Percentiles rank a stretch among this genome's conserved stretches.
Conservation (phyloP, 306 rosid genomes). For the Sindora glabra region DNA sequence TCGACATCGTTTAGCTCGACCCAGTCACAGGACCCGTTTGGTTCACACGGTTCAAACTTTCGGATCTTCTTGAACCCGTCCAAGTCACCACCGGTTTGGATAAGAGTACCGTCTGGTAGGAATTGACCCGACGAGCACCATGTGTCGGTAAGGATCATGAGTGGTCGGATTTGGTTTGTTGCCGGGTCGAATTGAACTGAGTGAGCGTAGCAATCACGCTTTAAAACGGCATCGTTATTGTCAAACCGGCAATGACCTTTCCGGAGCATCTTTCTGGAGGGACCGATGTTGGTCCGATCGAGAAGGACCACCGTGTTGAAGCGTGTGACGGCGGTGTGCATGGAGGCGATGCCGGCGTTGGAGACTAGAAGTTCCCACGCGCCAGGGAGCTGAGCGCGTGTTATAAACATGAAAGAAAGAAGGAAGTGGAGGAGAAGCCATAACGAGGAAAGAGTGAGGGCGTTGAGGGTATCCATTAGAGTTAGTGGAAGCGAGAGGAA, state of each 20-base stretch:
- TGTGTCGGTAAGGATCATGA: slow-evolving; percentile 73
- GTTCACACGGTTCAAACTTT: slow-evolving; percentile 52
- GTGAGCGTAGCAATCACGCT: slow-evolving; percentile 80
- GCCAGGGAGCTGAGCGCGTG: slow-evolving; percentile 75
- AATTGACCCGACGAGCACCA: slow-evolving; percentile 97
- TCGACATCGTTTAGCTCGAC: slow-evolving; percentile 51
- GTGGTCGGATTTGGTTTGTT: slow-evolving; percentile 55
- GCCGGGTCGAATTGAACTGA: slow-evolving; percentile 50
- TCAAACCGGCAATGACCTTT: slow-evolving; percentile 54
- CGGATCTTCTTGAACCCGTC: slow-evolving; percentile 71
- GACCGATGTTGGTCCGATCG: slow-evolving; percentile 81
- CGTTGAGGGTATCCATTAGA: slow-evolving; percentile 6
- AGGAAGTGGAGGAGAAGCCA: background rate
- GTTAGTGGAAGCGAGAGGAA: background rate
- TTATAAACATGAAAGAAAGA: background rate
- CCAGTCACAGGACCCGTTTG: slow-evolving; percentile 52
- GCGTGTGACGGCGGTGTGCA: slow-evolving; percentile 92
- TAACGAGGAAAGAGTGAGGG: background rate
- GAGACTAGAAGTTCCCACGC: slow-evolving; percentile 63
- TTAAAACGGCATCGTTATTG: slow-evolving; percentile 33
- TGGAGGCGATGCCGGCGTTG: slow-evolving; percentile 80
- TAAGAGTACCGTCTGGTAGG: slow-evolving; percentile 65
- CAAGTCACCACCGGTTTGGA: slow-evolving; percentile 75
- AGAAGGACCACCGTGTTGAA: slow-evolving; percentile 78
- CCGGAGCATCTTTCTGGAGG: slow-evolving; percentile 49